Evolutionary conservation across 495 filamentous ascomycete genomes (phyloP), one percentile per base, ranked within the genome.

Genomic region (Penicillium verhagenii): DNA sequence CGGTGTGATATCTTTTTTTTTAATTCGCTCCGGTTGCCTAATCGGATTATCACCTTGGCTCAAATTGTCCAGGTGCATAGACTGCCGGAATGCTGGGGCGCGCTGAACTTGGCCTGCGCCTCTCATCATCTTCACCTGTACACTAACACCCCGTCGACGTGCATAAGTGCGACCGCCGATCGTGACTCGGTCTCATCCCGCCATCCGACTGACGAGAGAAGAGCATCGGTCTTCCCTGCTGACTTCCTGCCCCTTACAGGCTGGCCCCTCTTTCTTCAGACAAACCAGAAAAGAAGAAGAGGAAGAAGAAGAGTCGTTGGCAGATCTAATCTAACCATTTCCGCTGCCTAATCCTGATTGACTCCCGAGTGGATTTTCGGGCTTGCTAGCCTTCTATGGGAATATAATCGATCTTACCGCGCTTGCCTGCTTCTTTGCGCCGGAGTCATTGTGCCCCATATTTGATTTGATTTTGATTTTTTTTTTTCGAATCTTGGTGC

Each of bases 141-240:
- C 50, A 46, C 49, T 46, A 59, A 38, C 31, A 63, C 69, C 60
- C 67, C 69, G 51, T 69, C 65, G 61, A 54, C 65, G 51, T 71
- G 70, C 70, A 75, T 72, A 68, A 72, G 71, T 67, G 66, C 61
- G 66, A 64, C 66, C 69, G 72, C 61, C 61, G 67, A 72, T 71
- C 70, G 56, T 56, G 54, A 23, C 47, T 58, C 54, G 53, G 55
- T 58, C 53, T 60, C 57, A 52, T 58, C 49, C 33, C 33, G 33
- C 33, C 33, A 1, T 35, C 2, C 14, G 14, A 49, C 50, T 56
- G 40, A 40, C 38, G 35, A 47, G 19, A 20, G 19, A 19, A 6
- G 45, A n/a, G 14, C 35, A 13, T 40, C 31, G 28, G 45, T 24
- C 23, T 50, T 47, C 25, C 55, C 49, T 28, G 21, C 38, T 24